phyloP scores from a whole-genome alignment of 257 asterid species.

The Capsicum rhomboideum region DNA sequence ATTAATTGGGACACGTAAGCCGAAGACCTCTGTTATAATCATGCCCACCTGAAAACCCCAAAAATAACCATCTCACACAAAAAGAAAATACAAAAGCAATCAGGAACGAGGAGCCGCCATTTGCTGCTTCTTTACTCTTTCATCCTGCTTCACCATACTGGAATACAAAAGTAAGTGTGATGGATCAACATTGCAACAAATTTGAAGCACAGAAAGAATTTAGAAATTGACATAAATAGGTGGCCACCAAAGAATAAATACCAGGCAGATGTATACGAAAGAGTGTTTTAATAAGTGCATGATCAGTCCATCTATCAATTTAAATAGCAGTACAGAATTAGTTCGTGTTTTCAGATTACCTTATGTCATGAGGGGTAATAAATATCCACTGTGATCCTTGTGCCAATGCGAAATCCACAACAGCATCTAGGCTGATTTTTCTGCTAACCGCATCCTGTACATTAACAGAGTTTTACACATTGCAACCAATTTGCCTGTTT shows the following conservation, averaged over 20 bases:
- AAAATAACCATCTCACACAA: not conserved
- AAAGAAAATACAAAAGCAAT: not conserved
- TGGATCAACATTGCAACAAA: not conserved
- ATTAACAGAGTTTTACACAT: not conserved
- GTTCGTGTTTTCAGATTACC: constrained; percentile 31
- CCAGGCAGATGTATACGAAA: not conserved
- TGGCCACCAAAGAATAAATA: not conserved
- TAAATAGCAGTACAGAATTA: not conserved
- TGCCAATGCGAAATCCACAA: constrained; percentile 86
- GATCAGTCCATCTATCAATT: not conserved
- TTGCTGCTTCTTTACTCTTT: constrained; percentile 91
- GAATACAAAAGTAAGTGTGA: constrained; percentile 15
- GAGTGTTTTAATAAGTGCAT: not conserved
- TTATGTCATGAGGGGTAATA: constrained; percentile 91
- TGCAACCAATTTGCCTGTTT: not conserved
- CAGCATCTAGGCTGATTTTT: constrained; percentile 85
- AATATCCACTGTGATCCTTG: constrained; percentile 97
- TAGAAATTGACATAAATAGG: not conserved
- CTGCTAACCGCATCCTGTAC: constrained; percentile 95
- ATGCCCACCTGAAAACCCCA: not conserved
- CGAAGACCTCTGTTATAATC: not conserved
- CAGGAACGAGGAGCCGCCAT: constrained; percentile 91
- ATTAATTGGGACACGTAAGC: not conserved
- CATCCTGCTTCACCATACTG: constrained; percentile 90
- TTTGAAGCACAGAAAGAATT: not conserved